These are phyloP conservation scores for Alternaria brassicicola DNA, from an alignment of 2,329 filamentous ascomycete genomes.

Conservation along the genomic window DNA sequence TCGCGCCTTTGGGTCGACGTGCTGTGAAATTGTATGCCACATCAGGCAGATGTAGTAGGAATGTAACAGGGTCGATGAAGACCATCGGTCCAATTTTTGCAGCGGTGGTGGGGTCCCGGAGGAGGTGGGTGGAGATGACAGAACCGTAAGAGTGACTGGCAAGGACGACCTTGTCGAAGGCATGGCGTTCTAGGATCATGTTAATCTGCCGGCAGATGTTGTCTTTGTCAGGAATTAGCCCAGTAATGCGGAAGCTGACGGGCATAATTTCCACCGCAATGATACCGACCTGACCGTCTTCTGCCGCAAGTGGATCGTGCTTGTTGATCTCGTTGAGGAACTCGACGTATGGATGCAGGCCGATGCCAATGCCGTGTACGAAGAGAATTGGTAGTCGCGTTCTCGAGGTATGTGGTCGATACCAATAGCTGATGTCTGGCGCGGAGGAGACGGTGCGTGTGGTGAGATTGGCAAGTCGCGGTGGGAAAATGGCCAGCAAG, in stretches of 20 bases:
- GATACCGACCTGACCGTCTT: constrained; percentile 62
- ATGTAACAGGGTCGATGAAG: constrained; percentile 68
- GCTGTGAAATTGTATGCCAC: constrained; percentile 72
- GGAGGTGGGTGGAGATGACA: constrained; percentile 66
- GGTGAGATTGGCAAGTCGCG: constrained; percentile 59
- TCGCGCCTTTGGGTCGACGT: constrained; percentile 54
- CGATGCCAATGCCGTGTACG: constrained; percentile 73
- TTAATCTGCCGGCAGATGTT: constrained; percentile 64
- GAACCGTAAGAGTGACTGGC: constrained; percentile 69
- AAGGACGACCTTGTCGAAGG: constrained; percentile 64
- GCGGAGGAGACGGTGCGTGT: constrained; percentile 57
- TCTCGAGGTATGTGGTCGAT: constrained; percentile 66
- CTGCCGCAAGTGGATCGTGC: constrained; percentile 25
- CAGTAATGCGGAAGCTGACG: constrained; percentile 67
- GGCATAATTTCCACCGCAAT: constrained; percentile 70
- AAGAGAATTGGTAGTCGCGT: constrained; percentile 67
- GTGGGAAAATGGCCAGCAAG: constrained; percentile 63
- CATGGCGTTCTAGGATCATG: constrained; percentile 63
- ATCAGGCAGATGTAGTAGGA: constrained; percentile 71
- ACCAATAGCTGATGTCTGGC: constrained; percentile 66
- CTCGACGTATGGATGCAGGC: constrained; percentile 65
- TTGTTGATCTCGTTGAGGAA: constrained; percentile 62
- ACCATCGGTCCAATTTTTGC: constrained; percentile 56
- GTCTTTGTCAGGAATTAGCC: constrained; percentile 57
- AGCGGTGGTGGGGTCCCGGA: constrained; percentile 57